phyloP scores from a whole-genome alignment of 2,329 filamentous ascomycete species.

The Pyrenophora graminea region DNA sequence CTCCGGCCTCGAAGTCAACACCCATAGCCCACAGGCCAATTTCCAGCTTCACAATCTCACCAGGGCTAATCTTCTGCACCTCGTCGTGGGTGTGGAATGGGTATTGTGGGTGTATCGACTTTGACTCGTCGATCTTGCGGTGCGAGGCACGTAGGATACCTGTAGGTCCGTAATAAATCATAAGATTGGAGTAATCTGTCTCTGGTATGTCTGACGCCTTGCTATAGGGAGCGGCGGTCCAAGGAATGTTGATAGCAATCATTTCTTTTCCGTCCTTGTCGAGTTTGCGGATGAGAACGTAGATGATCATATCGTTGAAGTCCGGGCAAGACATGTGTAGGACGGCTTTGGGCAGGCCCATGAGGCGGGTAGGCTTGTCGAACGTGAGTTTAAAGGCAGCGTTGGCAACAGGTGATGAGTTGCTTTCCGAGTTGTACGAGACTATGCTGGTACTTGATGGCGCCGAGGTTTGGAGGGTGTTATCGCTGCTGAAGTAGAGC shows the following conservation, averaged over 20 bases:
- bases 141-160: slow-evolving; percentile 22
- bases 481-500: slow-evolving; percentile 13
- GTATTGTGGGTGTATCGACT: slow-evolving; percentile 22
- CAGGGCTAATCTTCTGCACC: slow-evolving; percentile 49
- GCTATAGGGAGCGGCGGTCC: slow-evolving; percentile 2
- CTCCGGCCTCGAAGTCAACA: slow-evolving; percentile 49
- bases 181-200: slow-evolving; percentile 11
- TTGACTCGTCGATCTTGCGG: slow-evolving; percentile 9
- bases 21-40: slow-evolving; percentile 43
- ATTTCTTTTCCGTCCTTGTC: slow-evolving; percentile 44
- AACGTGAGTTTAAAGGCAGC: slow-evolving; percentile 49
- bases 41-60: slow-evolving; percentile 18
- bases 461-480: neutral
- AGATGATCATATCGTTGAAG: slow-evolving; percentile 49
- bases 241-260: slow-evolving; percentile 52
- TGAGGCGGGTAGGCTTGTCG: slow-evolving; percentile 44
- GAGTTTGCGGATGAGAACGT: slow-evolving; percentile 22
- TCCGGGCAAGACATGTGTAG: slow-evolving; percentile 53
- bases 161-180: slow-evolving; percentile 11
- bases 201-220: slow-evolving; percentile 14
- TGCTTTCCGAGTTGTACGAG: slow-evolving; percentile 12
- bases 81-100: slow-evolving; percentile 47
- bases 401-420: neutral
- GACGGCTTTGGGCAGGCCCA: slow-evolving; percentile 54
- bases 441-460: neutral